A percentile compares a stretch with the other conserved stretches of the same genome.
Conservation (phyloP, 441 rosid genomes). For the Syzygium malaccense region DNA sequence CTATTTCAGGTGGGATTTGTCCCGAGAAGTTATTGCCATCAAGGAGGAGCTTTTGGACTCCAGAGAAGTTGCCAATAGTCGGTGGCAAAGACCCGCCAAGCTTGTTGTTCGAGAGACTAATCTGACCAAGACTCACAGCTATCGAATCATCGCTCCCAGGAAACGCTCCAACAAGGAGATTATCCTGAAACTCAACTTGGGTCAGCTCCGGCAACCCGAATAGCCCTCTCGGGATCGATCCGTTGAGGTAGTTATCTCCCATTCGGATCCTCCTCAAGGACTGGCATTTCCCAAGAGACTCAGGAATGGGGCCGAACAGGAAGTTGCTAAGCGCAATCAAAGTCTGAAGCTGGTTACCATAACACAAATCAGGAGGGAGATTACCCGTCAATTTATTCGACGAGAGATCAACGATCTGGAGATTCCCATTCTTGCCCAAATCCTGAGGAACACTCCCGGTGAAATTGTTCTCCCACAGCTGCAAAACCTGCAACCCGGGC, state of each 20-base stretch:
- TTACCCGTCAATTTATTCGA: conserved; percentile 83
- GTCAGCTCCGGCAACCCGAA: conserved; percentile 67
- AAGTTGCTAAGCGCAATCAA: conserved; percentile 73
- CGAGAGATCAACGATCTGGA: conserved; percentile 61
- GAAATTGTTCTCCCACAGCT: conserved; percentile 94
- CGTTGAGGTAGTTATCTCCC: conserved; percentile 87
- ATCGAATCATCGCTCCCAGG: conserved; percentile 36
- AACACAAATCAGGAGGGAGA: conserved; percentile 76
- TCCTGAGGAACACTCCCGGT: conserved; percentile 71
- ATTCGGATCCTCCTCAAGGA: conserved; percentile 77
- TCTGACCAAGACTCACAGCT: conserved; percentile 65
- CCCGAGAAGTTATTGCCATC: conserved; percentile 86
- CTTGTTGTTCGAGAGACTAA: conserved; percentile 77
- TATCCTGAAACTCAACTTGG: conserved; percentile 87
- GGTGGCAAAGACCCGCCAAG: conserved; percentile 73
- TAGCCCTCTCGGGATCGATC: conserved; percentile 81
- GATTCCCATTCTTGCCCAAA: conserved; percentile 68
- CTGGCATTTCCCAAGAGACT: conserved; percentile 59
- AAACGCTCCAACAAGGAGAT: conserved; percentile 63
- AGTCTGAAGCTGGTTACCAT: conserved; percentile 60
- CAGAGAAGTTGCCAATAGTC: conserved; percentile 67
- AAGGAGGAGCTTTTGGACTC: conserved; percentile 83
- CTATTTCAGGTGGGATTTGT: conserved; percentile 70
- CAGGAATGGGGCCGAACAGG: conserved; percentile 79
- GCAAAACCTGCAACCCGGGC: conserved; percentile 75